Base-by-base conservation (phyloP, 768 basidiomycete species). In the Suillus variegatus region DNA sequence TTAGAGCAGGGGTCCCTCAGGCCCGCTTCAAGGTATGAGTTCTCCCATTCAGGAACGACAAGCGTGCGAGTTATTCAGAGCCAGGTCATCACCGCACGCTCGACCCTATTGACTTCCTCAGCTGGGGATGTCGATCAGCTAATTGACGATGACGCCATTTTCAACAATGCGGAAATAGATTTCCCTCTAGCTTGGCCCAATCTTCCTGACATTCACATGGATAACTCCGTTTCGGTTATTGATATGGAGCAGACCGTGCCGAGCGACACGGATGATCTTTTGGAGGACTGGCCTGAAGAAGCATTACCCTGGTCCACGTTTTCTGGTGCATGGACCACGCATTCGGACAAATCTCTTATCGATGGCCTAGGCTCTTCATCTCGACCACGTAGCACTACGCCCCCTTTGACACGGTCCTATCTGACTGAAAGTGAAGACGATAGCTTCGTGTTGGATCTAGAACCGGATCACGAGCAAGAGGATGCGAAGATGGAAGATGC, bases 11-110 rank as follows among this genome's bases (percentile, higher is more conserved):
- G 12, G 73, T 84, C 69, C 77, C 79, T 51, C 79, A 78, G 12
- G 77, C 77, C 16, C 77, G 69, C 54, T 84, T 85, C 74, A 85
- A 85, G 84, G 86, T 85, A 67, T 65, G 58, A 61, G 52, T 13
- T 66, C 25, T 41, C n/a, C 35, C 61, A 61, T 61, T 47, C 22
- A 43, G 43, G 40, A 7, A 51, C 51, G 25, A 28, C 51, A 55
- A 36, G 54, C 49, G 28, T 43, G 22, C n/a, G 4, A 40, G n/a
- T 64, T 66, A 47, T 55, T 25, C 61, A 76, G 25, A 60, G 41
- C 14, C 60, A 63, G 76, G 69, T 70, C 46, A 60, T 64, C 38
- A 44, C 58, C 62, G 61, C 65, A 22, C 61, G 66, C 52, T 62
- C 66, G 54, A 22, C 28, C 25, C 35, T 65, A n/a, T 40, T 61